Evolutionary conservation across 768 basidiomycete species (phyloP).

Genomic region (Megacollybia marginata): DNA sequence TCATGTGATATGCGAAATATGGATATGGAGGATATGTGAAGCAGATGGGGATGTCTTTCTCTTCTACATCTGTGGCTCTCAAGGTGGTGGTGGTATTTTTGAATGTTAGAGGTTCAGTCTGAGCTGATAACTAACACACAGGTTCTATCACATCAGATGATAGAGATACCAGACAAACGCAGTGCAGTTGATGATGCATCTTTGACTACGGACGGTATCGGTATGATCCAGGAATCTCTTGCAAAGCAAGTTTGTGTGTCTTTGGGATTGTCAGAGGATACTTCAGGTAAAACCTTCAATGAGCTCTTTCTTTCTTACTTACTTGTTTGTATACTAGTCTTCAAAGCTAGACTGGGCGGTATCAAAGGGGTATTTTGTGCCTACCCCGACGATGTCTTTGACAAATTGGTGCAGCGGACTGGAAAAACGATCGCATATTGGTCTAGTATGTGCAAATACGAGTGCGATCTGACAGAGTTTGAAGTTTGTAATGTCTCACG

Average conservation of each 20-base stretch:
- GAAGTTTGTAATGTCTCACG: slow-evolving; percentile 10
- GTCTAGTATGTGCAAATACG: slow-evolving; percentile 13
- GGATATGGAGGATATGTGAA: slow-evolving; percentile 18
- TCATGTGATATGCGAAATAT: slow-evolving; percentile 10
- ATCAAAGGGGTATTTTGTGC: slow-evolving; percentile 13
- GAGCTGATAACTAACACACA: neutral
- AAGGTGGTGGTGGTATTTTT: slow-evolving; percentile 4
- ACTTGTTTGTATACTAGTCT: slow-evolving; percentile 3
- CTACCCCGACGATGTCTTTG: slow-evolving; percentile 10
- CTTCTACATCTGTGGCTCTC: slow-evolving; percentile 8
- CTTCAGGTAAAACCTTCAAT: slow-evolving; percentile 4
- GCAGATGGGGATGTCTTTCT: slow-evolving; percentile 15
- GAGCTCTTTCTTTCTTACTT: neutral
- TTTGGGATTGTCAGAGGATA: slow-evolving; percentile 5
- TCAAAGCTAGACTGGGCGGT: slow-evolving; percentile 12
- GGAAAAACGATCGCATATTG: slow-evolving; percentile 13
- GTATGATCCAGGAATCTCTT: slow-evolving; percentile 13
- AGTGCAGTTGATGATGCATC: slow-evolving; percentile 15
- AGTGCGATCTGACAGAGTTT: slow-evolving; percentile 6
- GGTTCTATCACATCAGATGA: slow-evolving; percentile 6
- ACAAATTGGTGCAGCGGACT: slow-evolving; percentile 1
- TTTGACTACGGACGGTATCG: slow-evolving; percentile 16
- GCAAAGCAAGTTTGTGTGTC: slow-evolving; percentile 5
- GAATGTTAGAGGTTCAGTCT: neutral
- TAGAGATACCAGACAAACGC: slow-evolving; percentile 9